phyloP scores from a whole-genome alignment of 257 asterid genomes.

The Capsicum rhomboideum region DNA sequence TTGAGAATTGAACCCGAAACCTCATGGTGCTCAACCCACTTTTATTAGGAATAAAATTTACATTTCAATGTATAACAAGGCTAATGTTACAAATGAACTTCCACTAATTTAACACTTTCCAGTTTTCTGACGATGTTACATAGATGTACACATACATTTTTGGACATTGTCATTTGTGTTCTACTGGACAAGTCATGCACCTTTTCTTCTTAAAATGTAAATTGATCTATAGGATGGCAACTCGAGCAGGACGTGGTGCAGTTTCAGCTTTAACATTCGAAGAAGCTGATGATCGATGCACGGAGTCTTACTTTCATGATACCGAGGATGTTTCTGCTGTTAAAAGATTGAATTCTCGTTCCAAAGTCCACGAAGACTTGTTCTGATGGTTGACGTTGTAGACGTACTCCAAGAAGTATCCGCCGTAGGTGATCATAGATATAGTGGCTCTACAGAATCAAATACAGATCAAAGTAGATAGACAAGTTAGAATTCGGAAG shows the following conservation, averaged over 20 bases:
- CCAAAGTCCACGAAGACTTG: conserved; percentile 70
- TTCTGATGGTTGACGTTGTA: conserved; percentile 55
- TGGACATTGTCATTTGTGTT: neutral
- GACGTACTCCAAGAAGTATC: conserved; percentile 65
- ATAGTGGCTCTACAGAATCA: conserved; percentile 57
- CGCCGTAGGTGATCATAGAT: conserved; percentile 49
- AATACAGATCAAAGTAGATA: neutral
- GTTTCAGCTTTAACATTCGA: neutral
- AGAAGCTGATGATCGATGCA: neutral
- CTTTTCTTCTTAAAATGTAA: neutral
- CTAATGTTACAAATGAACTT: neutral
- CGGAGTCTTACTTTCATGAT: neutral
- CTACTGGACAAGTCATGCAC: neutral
- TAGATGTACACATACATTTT: neutral
- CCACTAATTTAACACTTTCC: neutral
- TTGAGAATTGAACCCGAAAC: too few species aligned
- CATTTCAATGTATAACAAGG: neutral
- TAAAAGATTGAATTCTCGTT: conserved; percentile 63
- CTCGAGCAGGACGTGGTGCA: neutral
- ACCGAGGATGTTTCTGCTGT: conserved; percentile 9
- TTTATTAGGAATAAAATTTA: neutral
- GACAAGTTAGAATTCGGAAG: neutral
- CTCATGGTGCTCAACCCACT: too few species aligned
- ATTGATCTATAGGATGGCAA: neutral
- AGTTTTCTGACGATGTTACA: neutral